A percentile compares a stretch with the other conserved stretches of the same genome.
phyloP scores from a whole-genome alignment of 495 filamentous ascomycete genomes.

The Xylaria longipes region DNA sequence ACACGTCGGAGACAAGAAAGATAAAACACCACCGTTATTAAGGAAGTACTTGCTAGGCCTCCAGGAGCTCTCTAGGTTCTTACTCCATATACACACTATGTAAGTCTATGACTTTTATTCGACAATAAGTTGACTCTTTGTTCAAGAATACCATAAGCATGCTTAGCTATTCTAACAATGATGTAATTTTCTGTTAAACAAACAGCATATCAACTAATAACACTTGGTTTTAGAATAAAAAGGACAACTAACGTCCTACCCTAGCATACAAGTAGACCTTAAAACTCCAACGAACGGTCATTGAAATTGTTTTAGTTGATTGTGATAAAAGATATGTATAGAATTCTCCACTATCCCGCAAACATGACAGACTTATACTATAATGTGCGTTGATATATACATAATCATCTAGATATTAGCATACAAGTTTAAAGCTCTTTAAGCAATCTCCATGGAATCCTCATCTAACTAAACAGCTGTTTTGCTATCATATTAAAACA shows the following conservation, averaged over 20 bases:
- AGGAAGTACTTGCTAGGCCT: not conserved
- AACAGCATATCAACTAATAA: not conserved
- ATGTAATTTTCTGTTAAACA: not conserved
- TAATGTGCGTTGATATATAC: not conserved
- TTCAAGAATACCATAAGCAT: not conserved
- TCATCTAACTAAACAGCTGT: not conserved
- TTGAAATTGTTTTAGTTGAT: not conserved
- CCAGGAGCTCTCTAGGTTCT: not conserved
- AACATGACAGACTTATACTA: not conserved
- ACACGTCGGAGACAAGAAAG: not conserved
- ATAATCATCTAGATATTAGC: not conserved
- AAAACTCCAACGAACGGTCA: not conserved
- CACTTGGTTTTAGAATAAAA: not conserved
- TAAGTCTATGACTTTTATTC: not conserved
- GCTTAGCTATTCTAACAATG: not conserved
- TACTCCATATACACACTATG: not conserved
- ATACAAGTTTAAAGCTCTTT: not conserved
- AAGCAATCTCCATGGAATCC: not conserved
- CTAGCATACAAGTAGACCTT: not conserved
- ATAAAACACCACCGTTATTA: not conserved
- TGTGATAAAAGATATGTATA: not conserved
- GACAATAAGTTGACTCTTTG: not conserved
- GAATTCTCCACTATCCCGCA: not conserved
- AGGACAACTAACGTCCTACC: not conserved
- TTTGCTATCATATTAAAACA: not conserved